Base-by-base conservation (phyloP, 345 rosid species). In the Aurinia saxatilis region DNA sequence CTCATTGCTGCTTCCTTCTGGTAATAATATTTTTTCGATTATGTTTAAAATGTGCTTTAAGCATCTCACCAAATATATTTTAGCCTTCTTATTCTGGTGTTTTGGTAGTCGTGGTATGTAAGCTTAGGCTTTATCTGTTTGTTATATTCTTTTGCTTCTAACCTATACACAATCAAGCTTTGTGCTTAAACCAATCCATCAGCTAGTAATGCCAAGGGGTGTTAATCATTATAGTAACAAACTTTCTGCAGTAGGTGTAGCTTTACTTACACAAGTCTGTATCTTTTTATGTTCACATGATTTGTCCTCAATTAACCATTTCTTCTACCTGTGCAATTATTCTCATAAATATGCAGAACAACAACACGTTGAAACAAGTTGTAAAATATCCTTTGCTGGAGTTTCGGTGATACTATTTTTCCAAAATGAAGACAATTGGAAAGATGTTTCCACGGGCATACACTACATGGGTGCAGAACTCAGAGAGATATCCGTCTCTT, bases 391-490 rank as follows among this genome's bases (percentile, higher is more conserved):
- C 57, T 67, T 85, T 60, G 76, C 95, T 62, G 95, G 95, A 67
- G 73, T 87, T 67, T 84, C 88, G 38, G 54, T 87, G 39, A 54
- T 81, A 29, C 65, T 90, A 40, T 84, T 78, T 62, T 83, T 85
- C 68, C 81, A 82, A 50, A 96, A 90, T 75, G 95, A 82, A 67
- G 51, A 76, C 69, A 66, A 67, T 50, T 67, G 57, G 60, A 77
- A 46, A 59, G 58, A 50, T 39, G 53, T 16, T 72, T 72, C 63
- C 66, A 56, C 76, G 6, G 44, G 56, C 55, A 69, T 68, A 70
- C 90, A 85, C 78, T 80, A 77, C 84, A 66, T 87, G 72, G 91
- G 75, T 70, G 85, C 81, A 35, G 88, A 90, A 69, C 84, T 86
- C 76, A 70, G 75, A 65, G 79, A 78, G 56, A 75, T 85, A 16